Evolutionary conservation across 176 grass and related monocot species (phyloP), one percentile per base, ranked within the genome.

Genomic region (Tuctoria greenei): DNA sequence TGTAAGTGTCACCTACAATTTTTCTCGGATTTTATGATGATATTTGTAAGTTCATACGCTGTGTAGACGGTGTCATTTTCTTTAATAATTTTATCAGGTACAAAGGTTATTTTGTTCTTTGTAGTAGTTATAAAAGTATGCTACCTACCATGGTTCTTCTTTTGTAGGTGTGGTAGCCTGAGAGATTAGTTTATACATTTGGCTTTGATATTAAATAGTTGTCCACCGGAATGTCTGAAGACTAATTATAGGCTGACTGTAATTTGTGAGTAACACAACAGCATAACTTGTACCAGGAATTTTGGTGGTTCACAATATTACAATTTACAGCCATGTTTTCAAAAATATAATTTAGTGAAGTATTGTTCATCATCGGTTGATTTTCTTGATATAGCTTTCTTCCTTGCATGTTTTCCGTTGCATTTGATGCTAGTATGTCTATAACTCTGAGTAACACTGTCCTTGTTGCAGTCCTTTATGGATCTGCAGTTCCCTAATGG

Each of bases 401-500:
- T 13, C 10, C n/a, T 26, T 16, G 13, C 42, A 34, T 75, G 25
- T 24, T 36, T 37, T 38, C 36, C 16, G 0, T 8, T 61, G 52
- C 23, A 24, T 51, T 58, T 54, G 49, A 59, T 58, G 15, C 26
- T 67, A 20, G n/a, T 61, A 41, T 69, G 23, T 66, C 60, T 0
- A 51, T 36, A 10, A 9, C 18, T 66, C 14, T 82, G 42, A 52
- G 6, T 84, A 60, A 37, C 1, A 52, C 8, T 18, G 6, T 76
- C 55, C 83, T 59, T 85, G 46, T 81, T 84, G 43, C 82, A 98
- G 95, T 92, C 89, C 26, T 98, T 92, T 40, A 84, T 98, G 95
- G 95, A 98, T 81, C 43, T 98, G 77, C 95, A 98, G 73, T 98
- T 92, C 77, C 95, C 95, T 47, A 98, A 94, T 79, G 95, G 95